phyloP scores from a whole-genome alignment of 176 grass and related monocot species.

The Olyra latifolia region DNA sequence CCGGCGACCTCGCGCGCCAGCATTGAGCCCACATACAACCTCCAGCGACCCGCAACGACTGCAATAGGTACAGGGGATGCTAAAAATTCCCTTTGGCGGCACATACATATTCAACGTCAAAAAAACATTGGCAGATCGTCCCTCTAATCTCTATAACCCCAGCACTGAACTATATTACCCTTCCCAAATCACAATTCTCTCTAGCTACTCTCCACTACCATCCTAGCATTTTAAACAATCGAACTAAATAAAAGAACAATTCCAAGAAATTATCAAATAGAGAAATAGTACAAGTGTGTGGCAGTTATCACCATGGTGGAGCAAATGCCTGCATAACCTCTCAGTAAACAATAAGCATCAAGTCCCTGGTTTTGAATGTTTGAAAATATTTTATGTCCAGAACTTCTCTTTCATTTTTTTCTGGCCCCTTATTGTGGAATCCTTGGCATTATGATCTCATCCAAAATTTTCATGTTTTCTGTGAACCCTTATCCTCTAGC shows the following conservation, averaged over 20 bases:
- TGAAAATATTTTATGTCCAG: not conserved
- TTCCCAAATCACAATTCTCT: not conserved
- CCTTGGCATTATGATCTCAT: not conserved
- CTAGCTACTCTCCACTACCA: not conserved
- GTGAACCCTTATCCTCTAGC: not conserved
- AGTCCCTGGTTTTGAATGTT: not conserved
- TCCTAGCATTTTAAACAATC: not conserved
- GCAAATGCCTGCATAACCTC: not conserved
- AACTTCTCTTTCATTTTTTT: not conserved
- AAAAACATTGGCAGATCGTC: not conserved
- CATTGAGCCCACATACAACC: too few relatives aligned
- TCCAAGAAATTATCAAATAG: not conserved
- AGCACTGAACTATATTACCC: conserved; percentile 4
- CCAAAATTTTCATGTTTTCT: not conserved
- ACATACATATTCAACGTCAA: not conserved
- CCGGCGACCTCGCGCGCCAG: too few relatives aligned
- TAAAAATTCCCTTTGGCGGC: too few relatives aligned
- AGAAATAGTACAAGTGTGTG: not conserved
- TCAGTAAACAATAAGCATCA: not conserved
- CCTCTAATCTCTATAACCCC: not conserved
- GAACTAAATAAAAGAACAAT: not conserved
- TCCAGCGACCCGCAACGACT: too few relatives aligned
- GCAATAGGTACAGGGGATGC: too few relatives aligned
- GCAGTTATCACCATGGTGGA: not conserved
- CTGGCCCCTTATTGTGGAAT: not conserved